Conservation (phyloP, 345 rosid species). For the Citrus sp. region DNA sequence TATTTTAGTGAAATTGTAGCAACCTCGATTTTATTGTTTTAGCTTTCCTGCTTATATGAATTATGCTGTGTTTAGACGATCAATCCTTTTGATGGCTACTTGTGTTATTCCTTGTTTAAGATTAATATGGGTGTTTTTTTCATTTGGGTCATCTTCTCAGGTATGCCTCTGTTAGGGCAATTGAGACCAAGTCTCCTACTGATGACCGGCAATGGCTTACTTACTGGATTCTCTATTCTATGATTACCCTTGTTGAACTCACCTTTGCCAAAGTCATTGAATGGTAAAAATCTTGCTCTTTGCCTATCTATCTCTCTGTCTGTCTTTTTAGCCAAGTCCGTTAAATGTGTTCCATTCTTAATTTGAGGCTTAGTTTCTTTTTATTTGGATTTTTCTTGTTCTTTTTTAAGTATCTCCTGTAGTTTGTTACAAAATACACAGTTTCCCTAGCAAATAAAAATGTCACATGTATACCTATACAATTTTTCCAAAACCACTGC, state of each 20-base stretch:
- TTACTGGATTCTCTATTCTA: constrained; percentile 91
- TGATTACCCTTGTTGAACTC: constrained; percentile 86
- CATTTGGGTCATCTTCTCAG: constrained; percentile 29
- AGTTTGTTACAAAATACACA: not conserved
- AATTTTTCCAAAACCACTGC: not conserved
- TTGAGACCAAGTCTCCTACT: constrained; percentile 73
- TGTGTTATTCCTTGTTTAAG: not conserved
- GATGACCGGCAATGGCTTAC: constrained; percentile 98
- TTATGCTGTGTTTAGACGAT: not conserved
- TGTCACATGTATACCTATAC: not conserved
- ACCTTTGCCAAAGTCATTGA: constrained; percentile 86
- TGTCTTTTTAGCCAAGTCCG: too few relatives aligned
- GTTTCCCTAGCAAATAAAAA: not conserved
- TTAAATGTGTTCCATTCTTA: not conserved
- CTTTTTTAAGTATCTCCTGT: too few relatives aligned
- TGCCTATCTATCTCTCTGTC: not conserved
- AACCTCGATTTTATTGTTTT: not conserved
- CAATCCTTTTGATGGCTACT: not conserved
- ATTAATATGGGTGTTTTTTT: constrained; percentile 17
- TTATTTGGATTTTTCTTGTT: not conserved
- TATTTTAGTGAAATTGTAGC: not conserved
- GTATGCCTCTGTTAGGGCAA: constrained; percentile 82
- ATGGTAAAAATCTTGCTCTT: constrained; percentile 44
- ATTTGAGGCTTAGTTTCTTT: not conserved
- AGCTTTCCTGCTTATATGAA: not conserved